phyloP scores from a whole-genome alignment of 2,329 filamentous ascomycete genomes.

The Aspergillus thermomutatus region DNA sequence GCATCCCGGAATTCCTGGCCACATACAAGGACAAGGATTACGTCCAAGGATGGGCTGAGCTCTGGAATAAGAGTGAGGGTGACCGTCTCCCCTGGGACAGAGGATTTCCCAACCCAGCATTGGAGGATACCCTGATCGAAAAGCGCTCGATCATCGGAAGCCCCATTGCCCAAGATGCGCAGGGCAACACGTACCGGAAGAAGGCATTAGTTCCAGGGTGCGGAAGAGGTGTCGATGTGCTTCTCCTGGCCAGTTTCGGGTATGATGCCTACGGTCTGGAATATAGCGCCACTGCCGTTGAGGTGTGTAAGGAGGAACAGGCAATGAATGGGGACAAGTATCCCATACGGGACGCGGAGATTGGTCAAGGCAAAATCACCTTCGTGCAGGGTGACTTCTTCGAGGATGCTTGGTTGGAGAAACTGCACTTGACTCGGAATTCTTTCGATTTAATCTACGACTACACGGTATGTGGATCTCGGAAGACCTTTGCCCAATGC shows the following conservation, averaged over 20 bases:
- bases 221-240: slow-evolving; percentile 76
- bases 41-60: slow-evolving; percentile 50
- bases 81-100: slow-evolving; percentile 59
- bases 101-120: slow-evolving; percentile 56
- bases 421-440: slow-evolving; percentile 29
- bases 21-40: slow-evolving; percentile 41
- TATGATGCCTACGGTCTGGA: slow-evolving; percentile 78
- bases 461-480: slow-evolving; percentile 50
- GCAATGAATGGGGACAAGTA: slow-evolving; percentile 33
- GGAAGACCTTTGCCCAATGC: neutral
- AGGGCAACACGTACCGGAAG: slow-evolving; percentile 35
- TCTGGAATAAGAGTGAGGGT: slow-evolving; percentile 51
- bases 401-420: slow-evolving; percentile 39
- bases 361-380: slow-evolving; percentile 37
- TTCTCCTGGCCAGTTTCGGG: slow-evolving; percentile 69
- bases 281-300: slow-evolving; percentile 51
- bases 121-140: slow-evolving; percentile 52
- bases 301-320: slow-evolving; percentile 36
- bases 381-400: slow-evolving; percentile 48
- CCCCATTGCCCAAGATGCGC: slow-evolving; percentile 21
- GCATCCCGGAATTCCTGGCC: slow-evolving; percentile 41
- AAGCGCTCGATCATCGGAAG: slow-evolving; percentile 36
- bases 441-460: slow-evolving; percentile 57
- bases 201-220: slow-evolving; percentile 76
- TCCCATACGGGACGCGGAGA: slow-evolving; percentile 29